Percentiles rank a stretch among this genome's conserved stretches.
These are phyloP conservation scores for Zygotorulaspora danielsina DNA, from an alignment of 805 yeast genomes.

Conservation along the genomic window DNA sequence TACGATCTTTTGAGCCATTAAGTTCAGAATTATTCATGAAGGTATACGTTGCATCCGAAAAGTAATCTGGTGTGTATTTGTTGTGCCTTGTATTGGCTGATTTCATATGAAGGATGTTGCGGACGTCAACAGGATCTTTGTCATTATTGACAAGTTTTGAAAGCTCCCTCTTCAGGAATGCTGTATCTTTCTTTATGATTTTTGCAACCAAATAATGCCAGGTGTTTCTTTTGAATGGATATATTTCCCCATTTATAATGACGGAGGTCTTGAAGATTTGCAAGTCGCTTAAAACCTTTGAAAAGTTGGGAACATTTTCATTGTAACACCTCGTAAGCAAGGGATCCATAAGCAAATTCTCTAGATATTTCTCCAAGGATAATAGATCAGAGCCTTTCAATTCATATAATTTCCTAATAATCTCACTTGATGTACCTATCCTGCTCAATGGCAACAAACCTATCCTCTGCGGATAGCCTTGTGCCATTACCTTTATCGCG, in stretches of 20 bases:
- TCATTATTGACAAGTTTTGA: conserved; percentile 12
- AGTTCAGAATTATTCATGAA: conserved; percentile 23
- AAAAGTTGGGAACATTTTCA: conserved; percentile 21
- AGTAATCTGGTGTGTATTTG: conserved; percentile 47
- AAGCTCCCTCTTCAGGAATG: conserved; percentile 22
- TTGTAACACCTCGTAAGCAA: conserved; percentile 12
- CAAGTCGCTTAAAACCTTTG: conserved; percentile 35
- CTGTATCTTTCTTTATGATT: conserved; percentile 53
- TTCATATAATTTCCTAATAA: conserved; percentile 26
- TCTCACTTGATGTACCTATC: conserved; percentile 18
- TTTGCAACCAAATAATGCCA: conserved; percentile 55
- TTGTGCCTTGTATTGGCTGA: conserved; percentile 43
- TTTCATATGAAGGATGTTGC: conserved; percentile 31
- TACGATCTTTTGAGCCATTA: conserved; percentile 17
- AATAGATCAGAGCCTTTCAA: conserved; percentile 18
- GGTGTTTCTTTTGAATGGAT: conserved; percentile 42
- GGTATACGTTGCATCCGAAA: conserved; percentile 32
- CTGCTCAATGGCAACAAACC: conserved; percentile 68
- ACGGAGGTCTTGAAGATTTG: conserved; percentile 48
- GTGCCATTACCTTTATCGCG: conserved; percentile 45
- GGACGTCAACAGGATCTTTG: conserved; percentile 18
- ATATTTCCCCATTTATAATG: conserved; percentile 70
- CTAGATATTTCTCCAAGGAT: conserved; percentile 20
- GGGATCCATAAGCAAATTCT: conserved; percentile 13
- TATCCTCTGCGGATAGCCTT: conserved; percentile 69